Percentiles rank a stretch among this genome's conserved stretches.
These are phyloP conservation scores for Apiotrichum mycotoxinovorans DNA, from an alignment of 1,284 basidiomycete genomes.

Conservation along the genomic window DNA sequence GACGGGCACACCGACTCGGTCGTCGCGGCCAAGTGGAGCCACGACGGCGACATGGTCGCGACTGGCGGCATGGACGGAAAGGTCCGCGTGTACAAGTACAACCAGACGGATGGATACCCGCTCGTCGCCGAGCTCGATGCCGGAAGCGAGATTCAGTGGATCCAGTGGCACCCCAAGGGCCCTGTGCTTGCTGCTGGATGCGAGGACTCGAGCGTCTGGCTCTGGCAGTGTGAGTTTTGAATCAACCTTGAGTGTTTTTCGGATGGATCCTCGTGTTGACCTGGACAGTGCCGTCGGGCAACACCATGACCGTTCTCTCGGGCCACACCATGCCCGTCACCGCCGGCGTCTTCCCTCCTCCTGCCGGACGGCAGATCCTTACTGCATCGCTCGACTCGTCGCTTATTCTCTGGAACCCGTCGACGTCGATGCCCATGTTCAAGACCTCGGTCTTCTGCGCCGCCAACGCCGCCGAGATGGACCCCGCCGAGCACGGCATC, in stretches of 20 bases:
- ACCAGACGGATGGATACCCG: constrained; percentile 75
- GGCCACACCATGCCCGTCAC: constrained; percentile 83
- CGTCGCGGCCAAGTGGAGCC: constrained; percentile 71
- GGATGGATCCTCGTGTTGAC: neutral
- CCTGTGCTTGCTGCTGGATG: constrained; percentile 83
- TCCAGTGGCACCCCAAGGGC: constrained; percentile 96
- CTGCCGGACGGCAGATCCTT: constrained; percentile 72
- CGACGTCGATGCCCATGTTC: constrained; percentile 62
- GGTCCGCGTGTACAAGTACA: constrained; percentile 83
- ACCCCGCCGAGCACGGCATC: constrained; percentile 62
- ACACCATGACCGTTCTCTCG: constrained; percentile 91
- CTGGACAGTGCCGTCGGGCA: constrained; percentile 84
- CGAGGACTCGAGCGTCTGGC: constrained; percentile 93
- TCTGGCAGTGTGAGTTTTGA: constrained; percentile 86
- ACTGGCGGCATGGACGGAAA: constrained; percentile 98
- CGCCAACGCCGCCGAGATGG: constrained; percentile 58
- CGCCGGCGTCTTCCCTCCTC: constrained; percentile 76
- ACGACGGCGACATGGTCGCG: constrained; percentile 85
- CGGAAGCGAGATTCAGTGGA: constrained; percentile 92
- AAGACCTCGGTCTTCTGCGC: constrained; percentile 50
- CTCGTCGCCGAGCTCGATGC: constrained; percentile 88
- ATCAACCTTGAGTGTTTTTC: neutral
- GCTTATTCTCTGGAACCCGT: constrained; percentile 90
- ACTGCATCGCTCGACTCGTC: constrained; percentile 80
- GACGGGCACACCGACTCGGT: constrained; percentile 93